phyloP scores from a whole-genome alignment of 2,329 filamentous ascomycete genomes.

The Venturia asperata region DNA sequence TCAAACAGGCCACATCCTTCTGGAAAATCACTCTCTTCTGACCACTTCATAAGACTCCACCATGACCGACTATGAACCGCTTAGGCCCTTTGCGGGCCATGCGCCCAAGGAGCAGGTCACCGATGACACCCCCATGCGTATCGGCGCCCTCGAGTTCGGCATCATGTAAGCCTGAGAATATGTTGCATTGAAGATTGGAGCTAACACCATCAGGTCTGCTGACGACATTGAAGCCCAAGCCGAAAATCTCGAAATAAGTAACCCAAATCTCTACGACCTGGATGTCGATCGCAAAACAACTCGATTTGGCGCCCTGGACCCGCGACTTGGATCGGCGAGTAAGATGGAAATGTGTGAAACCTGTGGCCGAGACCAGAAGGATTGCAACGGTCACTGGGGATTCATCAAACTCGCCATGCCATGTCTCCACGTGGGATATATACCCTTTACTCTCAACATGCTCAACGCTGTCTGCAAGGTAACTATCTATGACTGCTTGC shows the following conservation, averaged over 20 bases:
- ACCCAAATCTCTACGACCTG: conserved; percentile 86
- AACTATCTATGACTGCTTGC: conserved; percentile 76
- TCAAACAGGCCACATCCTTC: neutral
- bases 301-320: conserved; percentile 82
- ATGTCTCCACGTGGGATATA: conserved; percentile 91
- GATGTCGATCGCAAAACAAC: conserved; percentile 46
- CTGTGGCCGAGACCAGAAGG: conserved; percentile 71
- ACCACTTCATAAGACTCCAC: neutral
- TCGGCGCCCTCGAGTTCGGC: conserved; percentile 89
- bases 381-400: conserved; percentile 93
- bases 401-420: conserved; percentile 86
- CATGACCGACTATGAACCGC: neutral
- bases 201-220: conserved; percentile 56
- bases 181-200: conserved; percentile 5
- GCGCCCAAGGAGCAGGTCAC: conserved; percentile 74
- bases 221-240: conserved; percentile 94
- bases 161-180: conserved; percentile 57
- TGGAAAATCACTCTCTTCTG: neutral
- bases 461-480: conserved; percentile 92
- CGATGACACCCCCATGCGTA: conserved; percentile 81
- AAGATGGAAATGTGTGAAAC: conserved; percentile 75
- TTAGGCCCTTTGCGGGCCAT: conserved; percentile 5
- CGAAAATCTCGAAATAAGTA: conserved; percentile 79
- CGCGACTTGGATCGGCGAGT: conserved; percentile 79
- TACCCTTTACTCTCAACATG: conserved; percentile 86